Conservation (phyloP, 371 early-diverging fungal species). For the Mortierella sp. region DNA sequence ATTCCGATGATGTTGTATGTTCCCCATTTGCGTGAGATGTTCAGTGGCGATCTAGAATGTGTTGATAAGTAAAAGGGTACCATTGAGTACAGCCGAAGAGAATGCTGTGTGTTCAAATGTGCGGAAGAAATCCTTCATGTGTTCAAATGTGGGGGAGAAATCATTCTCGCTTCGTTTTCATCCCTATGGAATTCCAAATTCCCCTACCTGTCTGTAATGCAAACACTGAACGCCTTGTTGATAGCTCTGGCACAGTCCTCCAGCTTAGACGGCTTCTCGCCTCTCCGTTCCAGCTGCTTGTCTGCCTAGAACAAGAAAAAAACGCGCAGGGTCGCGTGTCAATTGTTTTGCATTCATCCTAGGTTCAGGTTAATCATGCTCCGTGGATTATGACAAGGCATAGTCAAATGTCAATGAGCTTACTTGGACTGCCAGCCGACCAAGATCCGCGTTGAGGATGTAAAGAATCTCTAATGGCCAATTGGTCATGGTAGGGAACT, state of each 20-base stretch:
- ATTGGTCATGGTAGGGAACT: constrained; percentile 59
- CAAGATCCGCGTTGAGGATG: constrained; percentile 69
- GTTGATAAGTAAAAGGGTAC: background rate
- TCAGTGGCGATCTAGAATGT: constrained; percentile 58
- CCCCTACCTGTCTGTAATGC: constrained; percentile 85
- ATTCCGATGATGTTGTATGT: constrained; percentile 88
- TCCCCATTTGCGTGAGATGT: constrained; percentile 89
- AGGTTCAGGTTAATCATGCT: no score
- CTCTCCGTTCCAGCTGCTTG: constrained; percentile 51
- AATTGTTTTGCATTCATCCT: background rate
- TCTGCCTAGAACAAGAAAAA: constrained; percentile 68
- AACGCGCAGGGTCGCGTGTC: background rate
- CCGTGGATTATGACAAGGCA: background rate
- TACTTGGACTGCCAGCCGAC: constrained; percentile 61
- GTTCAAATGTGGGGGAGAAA: background rate
- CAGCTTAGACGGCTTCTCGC: constrained; percentile 66
- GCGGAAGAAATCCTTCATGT: background rate
- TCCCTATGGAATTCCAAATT: no score
- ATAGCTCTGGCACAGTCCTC: constrained; percentile 90
- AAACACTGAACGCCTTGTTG: constrained; percentile 88
- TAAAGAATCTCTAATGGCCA: constrained; percentile 71
- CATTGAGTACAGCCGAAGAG: background rate
- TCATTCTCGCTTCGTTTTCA: background rate
- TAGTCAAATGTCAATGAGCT: background rate
- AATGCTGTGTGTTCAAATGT: background rate